A percentile compares a stretch with the other conserved stretches of the same genome.
Conservation (phyloP, 257 asterid genomes). For the Solanum pimpinellifolium region DNA sequence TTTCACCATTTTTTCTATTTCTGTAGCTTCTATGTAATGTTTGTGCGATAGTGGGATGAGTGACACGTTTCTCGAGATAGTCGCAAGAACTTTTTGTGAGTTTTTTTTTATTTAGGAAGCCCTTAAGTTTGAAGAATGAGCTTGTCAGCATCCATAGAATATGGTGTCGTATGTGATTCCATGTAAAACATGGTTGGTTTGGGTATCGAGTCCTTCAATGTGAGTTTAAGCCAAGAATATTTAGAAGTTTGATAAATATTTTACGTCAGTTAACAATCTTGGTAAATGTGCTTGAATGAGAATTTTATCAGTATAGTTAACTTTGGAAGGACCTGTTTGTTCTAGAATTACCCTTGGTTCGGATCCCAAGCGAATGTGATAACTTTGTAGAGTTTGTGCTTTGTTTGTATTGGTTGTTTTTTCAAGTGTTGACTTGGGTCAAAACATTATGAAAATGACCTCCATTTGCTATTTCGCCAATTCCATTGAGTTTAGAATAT, state of each 20-base stretch:
- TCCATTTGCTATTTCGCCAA: not conserved
- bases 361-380: not conserved
- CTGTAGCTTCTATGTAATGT: not conserved
- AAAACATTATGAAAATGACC: not conserved
- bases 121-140: not conserved
- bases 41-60: not conserved
- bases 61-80: not conserved
- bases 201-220: not conserved
- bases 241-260: not conserved
- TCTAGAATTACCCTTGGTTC: not conserved
- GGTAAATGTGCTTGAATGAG: not conserved
- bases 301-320: not conserved
- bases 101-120: no score
- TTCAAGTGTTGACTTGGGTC: not conserved
- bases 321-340: not conserved
- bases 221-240: not conserved
- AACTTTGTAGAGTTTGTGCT: not conserved
- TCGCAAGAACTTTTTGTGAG: no score
- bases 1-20: no score
- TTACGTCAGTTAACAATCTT: no score
- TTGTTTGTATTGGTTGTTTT: no score
- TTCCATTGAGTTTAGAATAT: not conserved
- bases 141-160: not conserved
- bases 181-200: no score
- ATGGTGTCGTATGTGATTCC: not conserved